A percentile compares a stretch with the other conserved stretches of the same genome.
Conservation (phyloP, 2,329 filamentous ascomycete species). For the Emydomyces testavorans region DNA sequence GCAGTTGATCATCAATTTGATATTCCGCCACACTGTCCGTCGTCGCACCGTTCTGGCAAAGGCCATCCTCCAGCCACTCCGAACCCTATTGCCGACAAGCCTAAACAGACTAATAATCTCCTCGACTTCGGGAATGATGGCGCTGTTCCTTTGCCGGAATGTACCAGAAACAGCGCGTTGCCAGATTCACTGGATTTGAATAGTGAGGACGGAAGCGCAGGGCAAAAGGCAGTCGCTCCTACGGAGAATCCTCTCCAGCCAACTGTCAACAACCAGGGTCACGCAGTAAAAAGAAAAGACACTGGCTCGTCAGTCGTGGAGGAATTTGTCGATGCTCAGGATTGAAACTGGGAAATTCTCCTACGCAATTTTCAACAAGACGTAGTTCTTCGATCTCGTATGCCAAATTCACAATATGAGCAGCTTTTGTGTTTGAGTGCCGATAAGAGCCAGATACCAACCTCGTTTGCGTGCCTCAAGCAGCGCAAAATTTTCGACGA, state of each 20-base stretch:
- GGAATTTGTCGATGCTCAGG: slow-evolving; percentile 36
- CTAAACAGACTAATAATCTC: slow-evolving; percentile 7
- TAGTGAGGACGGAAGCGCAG: slow-evolving; percentile 11
- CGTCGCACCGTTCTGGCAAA: slow-evolving; percentile 4
- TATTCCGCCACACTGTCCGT: slow-evolving; percentile 41
- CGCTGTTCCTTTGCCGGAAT: not conserved
- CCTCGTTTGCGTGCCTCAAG: not conserved
- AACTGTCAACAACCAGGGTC: slow-evolving; percentile 12
- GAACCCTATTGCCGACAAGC: not conserved
- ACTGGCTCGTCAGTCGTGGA: slow-evolving; percentile 32
- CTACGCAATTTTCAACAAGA: slow-evolving; percentile 2
- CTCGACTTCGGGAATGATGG: slow-evolving; percentile 14
- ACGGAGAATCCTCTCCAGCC: slow-evolving; percentile 19
- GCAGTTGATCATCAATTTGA: slow-evolving; percentile 44
- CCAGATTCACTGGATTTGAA: slow-evolving; percentile 16
- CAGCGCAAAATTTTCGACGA: not conserved
- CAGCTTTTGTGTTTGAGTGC: not conserved
- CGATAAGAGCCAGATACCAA: not conserved
- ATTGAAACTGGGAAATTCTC: slow-evolving; percentile 9
- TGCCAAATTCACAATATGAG: not conserved
- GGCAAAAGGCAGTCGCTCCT: slow-evolving; percentile 1
- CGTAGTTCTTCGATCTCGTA: not conserved
- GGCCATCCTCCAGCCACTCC: not conserved
- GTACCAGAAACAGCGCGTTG: not conserved
- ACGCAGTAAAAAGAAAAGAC: slow-evolving; percentile 28